These are phyloP conservation scores for Trichoderma harzianum DNA, from an alignment of 2,329 filamentous ascomycete species.

Conservation along the genomic window DNA sequence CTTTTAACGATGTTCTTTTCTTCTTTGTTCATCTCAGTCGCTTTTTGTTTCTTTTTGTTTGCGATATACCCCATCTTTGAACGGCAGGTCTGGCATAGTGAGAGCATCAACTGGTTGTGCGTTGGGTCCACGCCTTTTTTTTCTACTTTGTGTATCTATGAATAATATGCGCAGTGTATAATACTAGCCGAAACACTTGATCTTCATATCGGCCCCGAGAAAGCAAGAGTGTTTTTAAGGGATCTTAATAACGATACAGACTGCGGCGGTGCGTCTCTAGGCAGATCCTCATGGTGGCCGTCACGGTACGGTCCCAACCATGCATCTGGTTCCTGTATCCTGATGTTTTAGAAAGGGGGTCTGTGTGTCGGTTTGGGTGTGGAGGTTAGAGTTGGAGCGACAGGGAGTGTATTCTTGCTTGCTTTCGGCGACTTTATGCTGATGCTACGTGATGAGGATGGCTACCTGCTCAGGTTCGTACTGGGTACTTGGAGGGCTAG, in stretches of 20 bases:
- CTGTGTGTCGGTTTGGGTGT: not conserved
- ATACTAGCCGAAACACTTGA: not conserved
- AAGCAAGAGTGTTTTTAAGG: not conserved
- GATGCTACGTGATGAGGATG: not conserved
- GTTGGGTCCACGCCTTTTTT: slow-evolving; percentile 11
- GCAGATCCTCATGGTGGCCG: not conserved
- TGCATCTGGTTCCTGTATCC: not conserved
- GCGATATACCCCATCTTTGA: slow-evolving; percentile 17
- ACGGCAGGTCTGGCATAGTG: slow-evolving; percentile 18
- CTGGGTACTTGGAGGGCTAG: not conserved
- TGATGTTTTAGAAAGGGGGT: not conserved
- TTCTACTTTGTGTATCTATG: slow-evolving; percentile 4
- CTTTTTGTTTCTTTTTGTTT: slow-evolving; percentile 3
- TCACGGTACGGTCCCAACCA: not conserved
- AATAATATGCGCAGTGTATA: slow-evolving; percentile 1
- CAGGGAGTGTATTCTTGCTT: not conserved
- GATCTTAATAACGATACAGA: not conserved
- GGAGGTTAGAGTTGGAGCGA: not conserved
- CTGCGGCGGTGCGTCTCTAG: not conserved
- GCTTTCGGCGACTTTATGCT: not conserved
- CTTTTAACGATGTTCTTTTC: not conserved
- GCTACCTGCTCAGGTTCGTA: not conserved
- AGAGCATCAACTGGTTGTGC: slow-evolving; percentile 18
- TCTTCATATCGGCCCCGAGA: not conserved
- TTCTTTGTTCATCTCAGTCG: not conserved